Evolutionary conservation across 257 asterid genomes (phyloP).

Genomic region (Jacaranda copaia): DNA sequence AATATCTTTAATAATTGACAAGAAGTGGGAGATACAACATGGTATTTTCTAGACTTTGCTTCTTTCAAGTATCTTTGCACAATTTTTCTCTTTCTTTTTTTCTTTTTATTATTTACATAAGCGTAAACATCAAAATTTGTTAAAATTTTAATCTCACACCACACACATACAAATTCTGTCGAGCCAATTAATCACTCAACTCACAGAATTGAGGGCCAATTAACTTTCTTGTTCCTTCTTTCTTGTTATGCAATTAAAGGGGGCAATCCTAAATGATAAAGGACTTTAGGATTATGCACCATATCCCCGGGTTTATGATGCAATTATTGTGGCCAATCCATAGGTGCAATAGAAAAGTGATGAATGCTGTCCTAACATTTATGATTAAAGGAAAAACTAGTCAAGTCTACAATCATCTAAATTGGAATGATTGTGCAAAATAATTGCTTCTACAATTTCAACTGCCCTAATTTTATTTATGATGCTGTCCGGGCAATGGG

Average conservation of each 20-base stretch:
- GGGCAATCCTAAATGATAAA: background rate
- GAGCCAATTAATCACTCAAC: too few relatives aligned
- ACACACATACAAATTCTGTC: too few relatives aligned
- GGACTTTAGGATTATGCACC: too few relatives aligned
- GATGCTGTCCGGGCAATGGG: background rate
- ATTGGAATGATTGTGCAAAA: background rate
- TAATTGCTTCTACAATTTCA: background rate
- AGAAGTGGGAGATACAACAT: background rate
- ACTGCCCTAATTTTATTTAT: background rate
- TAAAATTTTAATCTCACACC: too few relatives aligned
- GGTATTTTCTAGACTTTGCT: background rate
- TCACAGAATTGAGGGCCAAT: background rate
- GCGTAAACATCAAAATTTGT: too few relatives aligned
- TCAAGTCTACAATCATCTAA: background rate
- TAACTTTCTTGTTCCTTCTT: too few relatives aligned
- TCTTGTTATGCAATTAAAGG: background rate
- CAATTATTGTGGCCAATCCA: too few relatives aligned
- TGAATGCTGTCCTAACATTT: background rate
- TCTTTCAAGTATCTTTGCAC: background rate
- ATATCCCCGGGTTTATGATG: too few relatives aligned
- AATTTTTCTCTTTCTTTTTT: too few relatives aligned
- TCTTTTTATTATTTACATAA: too few relatives aligned
- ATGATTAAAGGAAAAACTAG: background rate
- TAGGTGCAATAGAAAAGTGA: background rate
- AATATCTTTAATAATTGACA: background rate